Percentiles rank a stretch among this genome's conserved stretches.
These are phyloP conservation scores for Metschnikowia bowlesiae DNA, from an alignment of 805 yeast genomes.

Conservation along the genomic window DNA sequence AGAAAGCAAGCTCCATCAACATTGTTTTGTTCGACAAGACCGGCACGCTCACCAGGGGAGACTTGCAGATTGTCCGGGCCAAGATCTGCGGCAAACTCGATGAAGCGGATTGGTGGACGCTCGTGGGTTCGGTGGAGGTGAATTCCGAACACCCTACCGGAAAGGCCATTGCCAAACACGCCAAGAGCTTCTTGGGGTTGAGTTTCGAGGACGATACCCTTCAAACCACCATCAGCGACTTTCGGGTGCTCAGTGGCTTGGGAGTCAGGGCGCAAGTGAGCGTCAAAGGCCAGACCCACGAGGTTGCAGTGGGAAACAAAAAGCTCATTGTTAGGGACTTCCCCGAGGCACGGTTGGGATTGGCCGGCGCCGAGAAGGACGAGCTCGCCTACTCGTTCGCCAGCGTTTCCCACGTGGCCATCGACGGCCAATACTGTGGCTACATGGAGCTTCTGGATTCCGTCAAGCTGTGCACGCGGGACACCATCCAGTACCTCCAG, in stretches of 20 bases:
- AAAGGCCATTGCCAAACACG: constrained; percentile 51
- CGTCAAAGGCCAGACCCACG: neutral
- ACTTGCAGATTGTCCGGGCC: constrained; percentile 44
- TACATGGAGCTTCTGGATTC: constrained; percentile 63
- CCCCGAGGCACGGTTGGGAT: constrained; percentile 9
- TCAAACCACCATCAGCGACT: constrained; percentile 25
- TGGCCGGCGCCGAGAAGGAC: constrained; percentile 9
- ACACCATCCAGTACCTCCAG: constrained; percentile 53
- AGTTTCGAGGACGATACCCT: constrained; percentile 30
- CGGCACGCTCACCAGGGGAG: constrained; percentile 88
- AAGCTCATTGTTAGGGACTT: constrained; percentile 32
- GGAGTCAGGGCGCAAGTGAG: constrained; percentile 41
- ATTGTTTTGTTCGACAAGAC: constrained; percentile 88
- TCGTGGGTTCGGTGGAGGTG: constrained; percentile 56
- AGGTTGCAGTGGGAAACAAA: constrained; percentile 47
- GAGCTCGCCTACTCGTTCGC: constrained; percentile 23
- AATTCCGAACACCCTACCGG: constrained; percentile 89
- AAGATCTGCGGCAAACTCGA: constrained; percentile 6
- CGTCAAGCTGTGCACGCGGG: constrained; percentile 59
- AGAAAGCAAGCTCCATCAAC: constrained; percentile 59
- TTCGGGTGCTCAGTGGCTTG: constrained; percentile 39
- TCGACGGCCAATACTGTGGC: constrained; percentile 60
- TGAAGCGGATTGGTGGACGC: constrained; percentile 43
- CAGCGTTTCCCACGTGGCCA: constrained; percentile 53
- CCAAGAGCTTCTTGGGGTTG: constrained; percentile 24